Evolutionary conservation across 1,139 yeast species (phyloP).

Genomic region (Meyerozyma smithsonii): DNA sequence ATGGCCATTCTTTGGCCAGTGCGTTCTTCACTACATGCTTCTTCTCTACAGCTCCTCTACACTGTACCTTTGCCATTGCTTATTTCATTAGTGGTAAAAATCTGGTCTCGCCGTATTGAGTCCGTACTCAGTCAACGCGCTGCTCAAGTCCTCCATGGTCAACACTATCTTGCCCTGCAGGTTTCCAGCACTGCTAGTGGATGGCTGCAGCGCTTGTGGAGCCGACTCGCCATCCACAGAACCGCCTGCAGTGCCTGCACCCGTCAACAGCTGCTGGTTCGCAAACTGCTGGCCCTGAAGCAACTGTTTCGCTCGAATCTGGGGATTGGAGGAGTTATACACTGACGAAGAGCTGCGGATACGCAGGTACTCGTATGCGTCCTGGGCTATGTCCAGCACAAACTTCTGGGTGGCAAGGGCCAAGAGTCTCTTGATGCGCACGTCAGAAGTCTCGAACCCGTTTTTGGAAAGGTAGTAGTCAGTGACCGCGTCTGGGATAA

Average conservation of each 20-base stretch:
- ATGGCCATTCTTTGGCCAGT: background rate
- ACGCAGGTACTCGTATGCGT: constrained; percentile 92
- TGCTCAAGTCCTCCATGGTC: constrained; percentile 84
- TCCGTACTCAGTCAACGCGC: constrained; percentile 90
- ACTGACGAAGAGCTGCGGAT: constrained; percentile 83
- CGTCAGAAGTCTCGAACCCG: constrained; percentile 81
- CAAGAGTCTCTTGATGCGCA: constrained; percentile 74
- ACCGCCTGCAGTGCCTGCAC: constrained; percentile 33
- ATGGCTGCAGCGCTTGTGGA: constrained; percentile 25
- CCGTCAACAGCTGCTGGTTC: constrained; percentile 39
- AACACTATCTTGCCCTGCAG: constrained; percentile 74
- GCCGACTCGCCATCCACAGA: constrained; percentile 34
- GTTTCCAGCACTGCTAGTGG: constrained; percentile 46
- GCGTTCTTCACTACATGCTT: background rate
- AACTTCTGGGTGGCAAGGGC: constrained; percentile 97
- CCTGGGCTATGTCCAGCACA: constrained; percentile 89
- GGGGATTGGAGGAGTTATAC: constrained; percentile 80
- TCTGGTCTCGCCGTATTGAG: constrained; percentile 88
- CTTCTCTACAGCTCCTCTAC: background rate
- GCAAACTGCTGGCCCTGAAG: constrained; percentile 63
- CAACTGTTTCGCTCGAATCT: constrained; percentile 75
- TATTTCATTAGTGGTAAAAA: constrained; percentile 65
- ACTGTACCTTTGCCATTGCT: no score
- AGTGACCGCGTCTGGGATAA: constrained; percentile 97
- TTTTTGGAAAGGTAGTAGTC: constrained; percentile 86